These are phyloP conservation scores for Phytophthora fragariae DNA, from an alignment of 352 stramenopile genomes.

Conservation along the genomic window DNA sequence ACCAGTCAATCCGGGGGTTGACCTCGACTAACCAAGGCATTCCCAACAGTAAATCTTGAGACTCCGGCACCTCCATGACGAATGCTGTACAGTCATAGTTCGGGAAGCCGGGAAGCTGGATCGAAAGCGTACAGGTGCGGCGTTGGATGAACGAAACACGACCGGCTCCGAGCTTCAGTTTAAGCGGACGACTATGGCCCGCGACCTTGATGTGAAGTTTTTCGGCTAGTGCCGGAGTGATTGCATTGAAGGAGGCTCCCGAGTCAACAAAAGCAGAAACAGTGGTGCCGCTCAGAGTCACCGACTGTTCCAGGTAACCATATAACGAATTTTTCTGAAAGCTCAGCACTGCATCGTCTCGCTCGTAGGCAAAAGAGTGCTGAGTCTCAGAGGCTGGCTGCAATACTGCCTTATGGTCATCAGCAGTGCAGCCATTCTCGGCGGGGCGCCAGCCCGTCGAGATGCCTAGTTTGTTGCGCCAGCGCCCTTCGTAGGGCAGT, in stretches of 20 bases:
- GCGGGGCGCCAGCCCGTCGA: neutral
- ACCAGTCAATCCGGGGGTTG: no score
- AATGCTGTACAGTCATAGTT: neutral
- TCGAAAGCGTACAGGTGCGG: neutral
- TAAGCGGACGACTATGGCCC: neutral
- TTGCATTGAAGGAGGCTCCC: no score
- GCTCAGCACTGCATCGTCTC: slow-evolving; percentile 9
- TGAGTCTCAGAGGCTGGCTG: slow-evolving; percentile 5
- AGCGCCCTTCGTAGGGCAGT: neutral
- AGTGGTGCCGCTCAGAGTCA: neutral
- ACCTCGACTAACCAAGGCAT: no score
- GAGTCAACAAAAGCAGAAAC: neutral
- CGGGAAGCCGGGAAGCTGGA: neutral
- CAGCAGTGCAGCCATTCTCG: neutral
- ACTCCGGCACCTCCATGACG: neutral
- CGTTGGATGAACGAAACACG: neutral
- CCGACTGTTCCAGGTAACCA: neutral
- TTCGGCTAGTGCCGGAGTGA: neutral
- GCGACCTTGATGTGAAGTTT: neutral
- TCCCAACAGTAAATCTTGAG: no score
- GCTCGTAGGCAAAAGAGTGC: slow-evolving; percentile 6
- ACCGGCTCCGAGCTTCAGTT: neutral
- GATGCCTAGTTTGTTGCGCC: neutral
- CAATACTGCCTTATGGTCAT: slow-evolving; percentile 13
- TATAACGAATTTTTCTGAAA: slow-evolving; percentile 8